A percentile compares a stretch with the other conserved stretches of the same genome.
phyloP scores from a whole-genome alignment of 2,329 filamentous ascomycete genomes.

The Berkeleyomyces basicola region DNA sequence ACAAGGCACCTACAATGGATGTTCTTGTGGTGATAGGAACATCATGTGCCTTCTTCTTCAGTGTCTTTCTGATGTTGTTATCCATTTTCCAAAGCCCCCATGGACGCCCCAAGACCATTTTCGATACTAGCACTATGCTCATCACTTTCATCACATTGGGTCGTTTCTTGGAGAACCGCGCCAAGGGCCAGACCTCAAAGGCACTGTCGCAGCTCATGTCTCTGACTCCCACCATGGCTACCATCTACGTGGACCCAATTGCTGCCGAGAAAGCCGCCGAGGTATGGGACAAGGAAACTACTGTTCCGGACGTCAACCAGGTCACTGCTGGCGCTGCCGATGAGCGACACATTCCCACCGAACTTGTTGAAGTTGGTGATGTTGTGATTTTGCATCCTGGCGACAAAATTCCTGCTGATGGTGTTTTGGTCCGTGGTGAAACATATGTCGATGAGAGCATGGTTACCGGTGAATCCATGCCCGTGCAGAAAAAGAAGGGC shows the following conservation, averaged over 20 bases:
- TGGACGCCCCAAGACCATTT: conserved; percentile 68
- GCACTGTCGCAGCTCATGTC: conserved; percentile 91
- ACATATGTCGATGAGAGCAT: conserved; percentile 95
- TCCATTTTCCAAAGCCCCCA: conserved; percentile 63
- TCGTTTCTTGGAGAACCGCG: conserved; percentile 80
- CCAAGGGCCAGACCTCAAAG: conserved; percentile 91
- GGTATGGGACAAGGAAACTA: conserved; percentile 42
- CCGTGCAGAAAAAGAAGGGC: conserved; percentile 74
- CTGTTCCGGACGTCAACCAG: conserved; percentile 21
- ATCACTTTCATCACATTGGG: conserved; percentile 90
- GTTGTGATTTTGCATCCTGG: conserved; percentile 85
- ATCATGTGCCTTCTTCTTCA: conserved; percentile 93
- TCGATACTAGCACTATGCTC: conserved; percentile 96
- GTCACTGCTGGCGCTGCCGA: conserved; percentile 53
- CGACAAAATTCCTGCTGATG: conserved; percentile 93
- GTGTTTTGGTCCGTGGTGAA: conserved; percentile 69
- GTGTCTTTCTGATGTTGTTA: conserved; percentile 69
- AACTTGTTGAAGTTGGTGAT: conserved; percentile 85
- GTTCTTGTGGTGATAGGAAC: conserved; percentile 88
- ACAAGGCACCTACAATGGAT: conserved; percentile 91
- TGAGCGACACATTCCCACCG: conserved; percentile 64
- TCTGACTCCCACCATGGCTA: conserved; percentile 87
- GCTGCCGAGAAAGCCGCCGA: conserved; percentile 83
- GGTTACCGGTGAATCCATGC: conserved; percentile 95
- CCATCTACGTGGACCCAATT: conserved; percentile 88